Base-by-base conservation (phyloP, 2,329 filamentous ascomycete genomes). In the Fusarium sp. region DNA sequence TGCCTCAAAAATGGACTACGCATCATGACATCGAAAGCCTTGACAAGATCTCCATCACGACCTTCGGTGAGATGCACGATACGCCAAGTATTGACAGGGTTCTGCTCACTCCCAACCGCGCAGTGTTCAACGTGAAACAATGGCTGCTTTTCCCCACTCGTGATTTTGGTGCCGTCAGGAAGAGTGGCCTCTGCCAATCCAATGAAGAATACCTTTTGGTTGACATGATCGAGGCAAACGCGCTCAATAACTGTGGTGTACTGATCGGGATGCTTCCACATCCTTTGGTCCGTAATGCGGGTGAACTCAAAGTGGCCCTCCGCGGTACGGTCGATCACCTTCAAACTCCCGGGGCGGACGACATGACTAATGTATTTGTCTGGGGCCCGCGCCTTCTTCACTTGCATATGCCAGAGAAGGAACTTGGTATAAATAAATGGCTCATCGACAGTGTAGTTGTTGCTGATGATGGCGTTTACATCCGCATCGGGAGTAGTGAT, bases 361-460 rank as follows among this genome's bases (percentile, higher is more conserved):
- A 64, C 61, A 9, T 64, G 61, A 16, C 61, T 27, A 37, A 64
- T 57, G 48, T 64, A 64, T 16, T 64, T 64, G 18, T 64, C 50
- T 27, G 48, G 61, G 2, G 6, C 18, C 4, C 35, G 27, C 2
- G 61, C 61, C 37, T 64, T 64, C 14, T 45, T 64, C n/a, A 64
- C 48, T 57, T 57, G 35, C 50, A 57, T 64, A 31, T 64, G 37
- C 48, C 48, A 64, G 1, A 64, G 50, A 7, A 33, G 48, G 14
- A 50, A 35, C 10, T 57, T 64, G 6, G 61, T 64, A 5, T 64
- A 64, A 1, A 27, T 43, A 20, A 57, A 64, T 35, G 50, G 35
- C 24, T 64, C 13, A 11, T 57, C 48, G 6, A 64, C 35, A 8
- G 29, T 33, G 35, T 64, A 64, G 10, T 41, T 57, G 10, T 10